A percentile compares a stretch with the other conserved stretches of the same genome.
Conservation (phyloP, 768 basidiomycete species). For the Tulasnella sp. region DNA sequence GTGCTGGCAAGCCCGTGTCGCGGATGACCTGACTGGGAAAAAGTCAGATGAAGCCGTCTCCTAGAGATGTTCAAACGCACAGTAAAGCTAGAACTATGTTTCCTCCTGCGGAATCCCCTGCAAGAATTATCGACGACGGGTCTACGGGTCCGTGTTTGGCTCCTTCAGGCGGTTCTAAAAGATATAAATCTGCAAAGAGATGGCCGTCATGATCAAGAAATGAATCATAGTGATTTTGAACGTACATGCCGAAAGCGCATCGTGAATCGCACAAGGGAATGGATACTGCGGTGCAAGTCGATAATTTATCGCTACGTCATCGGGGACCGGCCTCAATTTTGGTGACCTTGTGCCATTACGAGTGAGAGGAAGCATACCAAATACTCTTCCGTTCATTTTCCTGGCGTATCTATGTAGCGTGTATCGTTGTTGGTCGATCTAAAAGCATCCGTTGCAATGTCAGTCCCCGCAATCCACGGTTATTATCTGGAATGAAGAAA, state of each 20-base stretch:
- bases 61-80: not conserved
- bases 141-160: constrained; percentile 68
- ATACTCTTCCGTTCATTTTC: constrained; percentile 86
- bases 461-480: not conserved
- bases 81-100: constrained; percentile 74
- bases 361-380: constrained; percentile 34
- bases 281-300: constrained; percentile 95
- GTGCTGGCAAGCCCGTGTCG: constrained; percentile 67
- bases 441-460: not conserved
- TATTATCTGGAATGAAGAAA: not conserved
- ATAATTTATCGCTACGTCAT: constrained; percentile 27
- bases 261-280: constrained; percentile 90
- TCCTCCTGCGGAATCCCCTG: constrained; percentile 91
- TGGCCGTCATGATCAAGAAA: not conserved
- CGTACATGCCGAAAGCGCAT: constrained; percentile 77
- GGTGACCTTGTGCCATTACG: not conserved
- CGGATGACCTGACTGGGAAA: constrained; percentile 56
- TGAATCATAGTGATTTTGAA: not conserved
- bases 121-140: constrained; percentile 71
- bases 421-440: constrained; percentile 46
- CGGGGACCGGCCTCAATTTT: not conserved
- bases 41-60: not conserved
- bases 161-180: constrained; percentile 75
- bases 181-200: constrained; percentile 53
- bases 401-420: constrained; percentile 45